phyloP scores from a whole-genome alignment of 2,329 filamentous ascomycete species.

The Aspergillus clavatus region DNA sequence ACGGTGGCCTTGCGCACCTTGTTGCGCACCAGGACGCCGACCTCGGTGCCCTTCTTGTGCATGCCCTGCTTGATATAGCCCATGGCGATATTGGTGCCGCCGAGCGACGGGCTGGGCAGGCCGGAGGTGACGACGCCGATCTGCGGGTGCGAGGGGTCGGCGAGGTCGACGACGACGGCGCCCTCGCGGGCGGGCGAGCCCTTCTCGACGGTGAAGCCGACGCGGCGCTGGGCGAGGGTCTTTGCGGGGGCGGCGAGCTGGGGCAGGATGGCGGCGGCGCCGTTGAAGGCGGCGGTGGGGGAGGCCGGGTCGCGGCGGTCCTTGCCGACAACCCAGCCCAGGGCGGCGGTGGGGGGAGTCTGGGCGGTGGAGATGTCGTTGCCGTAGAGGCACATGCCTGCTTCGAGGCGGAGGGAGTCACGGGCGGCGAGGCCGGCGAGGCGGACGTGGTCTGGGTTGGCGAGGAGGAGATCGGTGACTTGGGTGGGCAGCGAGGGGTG shows the following conservation, averaged over 20 bases:
- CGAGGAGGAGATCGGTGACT: slow-evolving; percentile 66
- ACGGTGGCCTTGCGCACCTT: slow-evolving; percentile 70
- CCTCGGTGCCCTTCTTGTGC: slow-evolving; percentile 79
- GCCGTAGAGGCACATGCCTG: slow-evolving; percentile 99
- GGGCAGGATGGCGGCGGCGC: slow-evolving; percentile 68
- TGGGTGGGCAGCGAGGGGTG: slow-evolving; percentile 43
- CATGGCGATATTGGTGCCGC: slow-evolving; percentile 88
- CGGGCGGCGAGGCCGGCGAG: slow-evolving; percentile 85
- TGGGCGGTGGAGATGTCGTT: slow-evolving; percentile 83
- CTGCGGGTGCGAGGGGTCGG: slow-evolving; percentile 54
- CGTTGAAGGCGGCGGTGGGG: slow-evolving; percentile 72
- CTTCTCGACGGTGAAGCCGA: slow-evolving; percentile 72
- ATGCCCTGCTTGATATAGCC: slow-evolving; percentile 76
- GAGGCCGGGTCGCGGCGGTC: slow-evolving; percentile 59
- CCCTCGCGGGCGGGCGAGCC: slow-evolving; percentile 89
- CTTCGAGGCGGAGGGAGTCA: slow-evolving; percentile 88
- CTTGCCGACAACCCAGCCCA: slow-evolving; percentile 81
- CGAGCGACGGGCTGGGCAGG: slow-evolving; percentile 78
- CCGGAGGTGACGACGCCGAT: slow-evolving; percentile 84
- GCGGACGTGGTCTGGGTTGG: slow-evolving; percentile 61
- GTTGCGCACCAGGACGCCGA: slow-evolving; percentile 72
- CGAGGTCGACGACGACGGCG: slow-evolving; percentile 63
- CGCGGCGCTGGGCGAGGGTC: slow-evolving; percentile 65
- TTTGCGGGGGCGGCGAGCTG: slow-evolving; percentile 59
- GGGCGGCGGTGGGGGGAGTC: slow-evolving; percentile 61